phyloP scores from a whole-genome alignment of 768 basidiomycete genomes.

The Tricholoma bakamatsutake region DNA sequence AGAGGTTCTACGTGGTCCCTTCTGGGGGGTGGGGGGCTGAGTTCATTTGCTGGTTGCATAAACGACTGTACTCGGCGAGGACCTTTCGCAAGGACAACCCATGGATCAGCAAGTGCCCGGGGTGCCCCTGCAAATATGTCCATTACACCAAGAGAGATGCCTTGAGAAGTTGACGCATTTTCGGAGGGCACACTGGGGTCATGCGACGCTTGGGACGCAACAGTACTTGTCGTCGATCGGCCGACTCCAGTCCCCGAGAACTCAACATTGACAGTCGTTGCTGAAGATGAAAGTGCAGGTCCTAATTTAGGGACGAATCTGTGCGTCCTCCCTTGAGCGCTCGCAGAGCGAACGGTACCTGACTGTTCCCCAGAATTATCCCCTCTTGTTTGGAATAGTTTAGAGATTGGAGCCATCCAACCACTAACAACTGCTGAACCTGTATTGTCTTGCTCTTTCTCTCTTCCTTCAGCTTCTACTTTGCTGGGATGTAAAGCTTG shows the following conservation, averaged over 20 bases:
- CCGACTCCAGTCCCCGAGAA: slow-evolving; percentile 66
- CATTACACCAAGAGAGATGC: slow-evolving; percentile 44
- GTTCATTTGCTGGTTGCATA: slow-evolving; percentile 15
- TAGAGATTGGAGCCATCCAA: slow-evolving; percentile 87
- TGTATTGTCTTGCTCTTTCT: slow-evolving; percentile 25
- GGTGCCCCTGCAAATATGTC: slow-evolving; percentile 93
- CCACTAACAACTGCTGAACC: slow-evolving; percentile 33
- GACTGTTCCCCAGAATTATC: slow-evolving; percentile 14
- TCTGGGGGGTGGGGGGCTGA: slow-evolving; percentile 7
- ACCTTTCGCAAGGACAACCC: slow-evolving; percentile 60
- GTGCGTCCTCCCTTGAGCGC: slow-evolving; percentile 18
- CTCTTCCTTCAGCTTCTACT: slow-evolving; percentile 34
- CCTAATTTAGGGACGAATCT: slow-evolving; percentile 72
- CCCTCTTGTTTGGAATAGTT: slow-evolving; percentile 48
- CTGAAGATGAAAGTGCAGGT: slow-evolving; percentile 80
- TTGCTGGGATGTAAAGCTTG: slow-evolving; percentile 57
- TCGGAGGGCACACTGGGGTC: slow-evolving; percentile 1
- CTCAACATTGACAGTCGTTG: slow-evolving; percentile 94
- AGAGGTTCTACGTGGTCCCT: slow-evolving; percentile 44
- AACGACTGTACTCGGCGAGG: slow-evolving; percentile 24
- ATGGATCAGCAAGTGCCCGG: slow-evolving; percentile 49
- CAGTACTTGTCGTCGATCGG: slow-evolving; percentile 34
- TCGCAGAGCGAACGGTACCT: slow-evolving; percentile 17
- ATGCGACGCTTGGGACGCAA: slow-evolving; percentile 19
- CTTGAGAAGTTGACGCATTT: slow-evolving; percentile 4